Evolutionary conservation across 2,329 filamentous ascomycete genomes (phyloP), one percentile per base, ranked within the genome.

Genomic region (Trichoderma pleuroti): DNA sequence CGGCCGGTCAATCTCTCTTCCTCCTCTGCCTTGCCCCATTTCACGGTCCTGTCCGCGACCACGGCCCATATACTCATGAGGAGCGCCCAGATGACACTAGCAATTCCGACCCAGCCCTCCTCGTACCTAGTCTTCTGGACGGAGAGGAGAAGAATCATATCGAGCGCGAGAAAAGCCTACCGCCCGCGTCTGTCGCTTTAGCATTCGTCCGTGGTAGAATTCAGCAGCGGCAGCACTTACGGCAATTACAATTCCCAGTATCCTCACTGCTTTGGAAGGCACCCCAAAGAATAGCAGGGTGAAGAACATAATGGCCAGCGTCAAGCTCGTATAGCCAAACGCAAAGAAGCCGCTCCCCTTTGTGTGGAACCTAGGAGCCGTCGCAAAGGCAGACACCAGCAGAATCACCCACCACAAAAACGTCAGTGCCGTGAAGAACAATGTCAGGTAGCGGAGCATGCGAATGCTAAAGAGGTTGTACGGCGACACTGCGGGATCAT

Each of bases 401-500:
- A 97, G 85, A 68, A 98, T 80, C 11, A 93, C 86, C 95, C 96
- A 98, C 95, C 95, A 98, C n/a, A 93, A 76, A 76, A 97, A 93
- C 70, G 90, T 92, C 75, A 94, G 78, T 65, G 89, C 80, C 24
- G 95, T 85, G 77, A 98, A 92, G 46, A 93, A 76, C 69, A 97
- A 85, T 6, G 93, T 95, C 72, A 96, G 80, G 77, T 90, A 93
- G 78, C 94, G 89, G 68, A 96, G 85, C 60, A 92, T 88, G 21
- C 96, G 91, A 63, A 99, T 92, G 71, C 90, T 93, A 91, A 94
- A 97, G 46, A 98, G 88, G 76, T 99, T 99, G 83, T 98, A 98
- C 0, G 96, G 96, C 4, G 93, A 93, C 81, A 97, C 82, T n/a
- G 82, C 82, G 11, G 82, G 82, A 70, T 84, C 82, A 68, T 84